These are phyloP conservation scores for Gossypium trilobum DNA, from an alignment of 441 rosid genomes.

Conservation along the genomic window DNA sequence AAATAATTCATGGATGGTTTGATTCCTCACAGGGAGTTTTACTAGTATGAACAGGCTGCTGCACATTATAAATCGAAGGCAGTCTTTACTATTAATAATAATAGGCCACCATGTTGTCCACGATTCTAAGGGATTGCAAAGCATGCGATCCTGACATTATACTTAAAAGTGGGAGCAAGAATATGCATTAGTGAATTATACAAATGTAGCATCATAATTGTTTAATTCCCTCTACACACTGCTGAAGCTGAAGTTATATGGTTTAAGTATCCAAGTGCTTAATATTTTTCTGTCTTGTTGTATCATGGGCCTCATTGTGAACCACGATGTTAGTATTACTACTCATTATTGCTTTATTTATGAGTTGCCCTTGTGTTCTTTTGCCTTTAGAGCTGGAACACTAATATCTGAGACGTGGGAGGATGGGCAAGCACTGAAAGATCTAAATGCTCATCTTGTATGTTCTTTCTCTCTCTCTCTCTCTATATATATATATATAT, in stretches of 20 bases:
- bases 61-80: not conserved
- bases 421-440: conserved; percentile 92
- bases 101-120: not conserved
- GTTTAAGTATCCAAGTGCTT: not conserved
- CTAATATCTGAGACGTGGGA: conserved; percentile 98
- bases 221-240: not conserved
- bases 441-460: conserved; percentile 86
- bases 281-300: not conserved
- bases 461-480: conserved; percentile 15
- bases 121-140: not conserved
- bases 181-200: not conserved
- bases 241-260: not conserved
- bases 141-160: not conserved
- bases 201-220: not conserved
- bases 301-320: not conserved
- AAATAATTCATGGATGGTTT: not conserved
- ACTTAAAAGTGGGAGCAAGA: not conserved
- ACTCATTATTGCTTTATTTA: not conserved
- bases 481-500: not conserved
- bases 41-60: not conserved
- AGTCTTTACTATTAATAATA: not conserved
- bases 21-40: not conserved
- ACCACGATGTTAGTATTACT: not conserved
- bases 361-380: conserved; percentile 13
- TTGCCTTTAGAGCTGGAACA: conserved; percentile 77